These are phyloP conservation scores for Coleophoma eucalyptorum DNA, from an alignment of 2,329 filamentous ascomycete species.

Conservation along the genomic window DNA sequence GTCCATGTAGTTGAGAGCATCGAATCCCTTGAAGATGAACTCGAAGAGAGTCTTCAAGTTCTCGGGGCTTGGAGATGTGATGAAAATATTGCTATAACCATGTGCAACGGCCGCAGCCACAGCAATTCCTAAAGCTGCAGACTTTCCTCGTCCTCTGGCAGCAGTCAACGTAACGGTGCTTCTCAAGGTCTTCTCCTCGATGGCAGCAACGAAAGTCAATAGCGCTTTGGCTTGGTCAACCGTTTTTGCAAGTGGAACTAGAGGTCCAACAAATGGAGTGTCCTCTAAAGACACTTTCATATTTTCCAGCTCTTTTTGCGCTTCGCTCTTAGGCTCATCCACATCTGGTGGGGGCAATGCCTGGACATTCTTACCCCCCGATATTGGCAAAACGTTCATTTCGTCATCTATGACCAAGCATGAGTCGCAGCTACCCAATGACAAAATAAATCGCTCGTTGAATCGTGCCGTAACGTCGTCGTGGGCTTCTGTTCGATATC, in stretches of 20 bases:
- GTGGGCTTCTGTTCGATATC: slow-evolving; percentile 95
- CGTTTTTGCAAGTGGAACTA: slow-evolving; percentile 83
- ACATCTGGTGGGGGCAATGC: slow-evolving; percentile 72
- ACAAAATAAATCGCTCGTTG: slow-evolving; percentile 96
- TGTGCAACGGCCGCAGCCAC: slow-evolving; percentile 92
- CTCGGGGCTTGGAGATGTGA: slow-evolving; percentile 94
- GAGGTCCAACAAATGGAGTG: slow-evolving; percentile 77
- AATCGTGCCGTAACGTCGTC: slow-evolving; percentile 92
- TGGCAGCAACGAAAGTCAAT: slow-evolving; percentile 94
- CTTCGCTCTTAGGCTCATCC: slow-evolving; percentile 68
- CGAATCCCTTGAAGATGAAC: slow-evolving; percentile 97
- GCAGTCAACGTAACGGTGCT: slow-evolving; percentile 94
- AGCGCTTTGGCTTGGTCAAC: slow-evolving; percentile 95
- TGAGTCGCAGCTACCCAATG: slow-evolving; percentile 88
- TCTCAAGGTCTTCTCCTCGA: slow-evolving; percentile 90
- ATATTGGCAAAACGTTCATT: slow-evolving; percentile 94
- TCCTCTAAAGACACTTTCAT: slow-evolving; percentile 88
- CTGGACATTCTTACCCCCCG: slow-evolving; percentile 86
- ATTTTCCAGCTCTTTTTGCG: slow-evolving; percentile 72
- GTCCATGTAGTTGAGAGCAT: slow-evolving; percentile 88
- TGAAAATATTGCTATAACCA: slow-evolving; percentile 99
- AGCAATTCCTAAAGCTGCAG: slow-evolving; percentile 89
- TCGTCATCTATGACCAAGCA: slow-evolving; percentile 98
- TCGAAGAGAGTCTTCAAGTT: slow-evolving; percentile 98
- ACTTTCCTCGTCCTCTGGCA: slow-evolving; percentile 93